Base-by-base conservation (phyloP, 805 yeast genomes). In the Candida michaelii region DNA sequence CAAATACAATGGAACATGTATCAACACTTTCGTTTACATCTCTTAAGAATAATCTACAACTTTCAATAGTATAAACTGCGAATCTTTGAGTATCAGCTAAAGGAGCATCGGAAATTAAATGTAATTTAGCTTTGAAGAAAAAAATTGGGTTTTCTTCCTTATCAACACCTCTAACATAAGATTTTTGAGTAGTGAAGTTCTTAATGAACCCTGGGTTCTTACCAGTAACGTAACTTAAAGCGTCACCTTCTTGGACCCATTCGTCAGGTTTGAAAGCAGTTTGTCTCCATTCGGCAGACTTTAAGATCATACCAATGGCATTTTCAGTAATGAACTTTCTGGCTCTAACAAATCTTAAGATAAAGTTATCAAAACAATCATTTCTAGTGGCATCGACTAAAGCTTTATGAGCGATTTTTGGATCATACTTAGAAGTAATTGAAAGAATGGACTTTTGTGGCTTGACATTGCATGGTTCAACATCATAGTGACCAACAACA, bases 301-400 rank as follows among this genome's bases (percentile, higher is more conserved):
- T 71, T n/a, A 83, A 72, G 39, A 88, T 56, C 95, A 89, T 89
- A 15, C 70, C 68, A 43, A 86, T 59, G 0, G 89, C 74, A 55
- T 81, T 78, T 51, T 80, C 83, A 16, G 82, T 72, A 50, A 85
- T 80, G 83, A 89, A 89, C 65, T 89, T 89, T 65, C 97, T 81
- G 29, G 97, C 97, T 52, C 96, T 75, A 18, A 87, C 64, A 55
- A 84, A 90, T 54, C 95, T 76, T 55, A 90, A 71, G 23, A 88
- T 39, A 51, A 83, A 63, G 53, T 85, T 83, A 62, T 93, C 99
- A 3, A 95, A 85, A 36, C 83, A 73, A 60, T 91, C 98, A 31
- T 80, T 76, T 64, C 91, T 81, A 3, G 36, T 8, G 16, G 42
- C 50, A 7, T 21, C 27, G 31, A 48, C 27, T 3, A 89, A 10